phyloP scores from a whole-genome alignment of 2,329 filamentous ascomycete species.

The Ceratocystis ficicola region DNA sequence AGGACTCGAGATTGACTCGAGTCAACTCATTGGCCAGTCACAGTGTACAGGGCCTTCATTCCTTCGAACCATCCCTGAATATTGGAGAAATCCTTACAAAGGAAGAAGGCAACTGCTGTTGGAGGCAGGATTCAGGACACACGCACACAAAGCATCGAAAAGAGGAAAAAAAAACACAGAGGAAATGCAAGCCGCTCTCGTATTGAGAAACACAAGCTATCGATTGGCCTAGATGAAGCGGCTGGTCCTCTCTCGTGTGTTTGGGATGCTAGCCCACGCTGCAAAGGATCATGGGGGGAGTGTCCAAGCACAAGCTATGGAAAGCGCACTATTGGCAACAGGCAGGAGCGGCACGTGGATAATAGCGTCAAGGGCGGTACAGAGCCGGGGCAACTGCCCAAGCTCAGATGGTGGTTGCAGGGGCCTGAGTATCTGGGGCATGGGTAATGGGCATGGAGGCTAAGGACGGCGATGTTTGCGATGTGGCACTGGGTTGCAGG shows the following conservation, averaged over 20 bases:
- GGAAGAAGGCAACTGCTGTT: background rate
- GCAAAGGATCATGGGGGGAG: background rate
- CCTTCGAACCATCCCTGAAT: slow-evolving; percentile 2
- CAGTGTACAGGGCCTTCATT: background rate
- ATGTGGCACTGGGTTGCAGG: background rate
- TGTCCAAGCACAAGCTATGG: slow-evolving; percentile 1
- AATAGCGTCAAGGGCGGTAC: background rate
- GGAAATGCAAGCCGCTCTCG: background rate
- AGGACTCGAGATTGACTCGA: background rate
- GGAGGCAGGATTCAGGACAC: background rate
- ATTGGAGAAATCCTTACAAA: background rate
- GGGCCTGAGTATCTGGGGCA: background rate
- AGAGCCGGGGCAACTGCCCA: slow-evolving; percentile 3
- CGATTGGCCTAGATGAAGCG: background rate
- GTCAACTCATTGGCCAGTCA: background rate
- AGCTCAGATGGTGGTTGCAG: background rate
- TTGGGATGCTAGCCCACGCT: background rate
- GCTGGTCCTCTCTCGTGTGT: background rate
- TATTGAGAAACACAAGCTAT: background rate
- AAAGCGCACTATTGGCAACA: slow-evolving; percentile 8
- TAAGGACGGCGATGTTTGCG: background rate
- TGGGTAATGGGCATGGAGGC: background rate
- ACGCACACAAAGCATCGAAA: background rate
- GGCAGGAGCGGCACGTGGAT: slow-evolving; percentile 6
- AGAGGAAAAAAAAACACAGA: background rate